These are phyloP conservation scores for Mikania micrantha DNA, from an alignment of 129 eudicot genomes.

Conservation along the genomic window DNA sequence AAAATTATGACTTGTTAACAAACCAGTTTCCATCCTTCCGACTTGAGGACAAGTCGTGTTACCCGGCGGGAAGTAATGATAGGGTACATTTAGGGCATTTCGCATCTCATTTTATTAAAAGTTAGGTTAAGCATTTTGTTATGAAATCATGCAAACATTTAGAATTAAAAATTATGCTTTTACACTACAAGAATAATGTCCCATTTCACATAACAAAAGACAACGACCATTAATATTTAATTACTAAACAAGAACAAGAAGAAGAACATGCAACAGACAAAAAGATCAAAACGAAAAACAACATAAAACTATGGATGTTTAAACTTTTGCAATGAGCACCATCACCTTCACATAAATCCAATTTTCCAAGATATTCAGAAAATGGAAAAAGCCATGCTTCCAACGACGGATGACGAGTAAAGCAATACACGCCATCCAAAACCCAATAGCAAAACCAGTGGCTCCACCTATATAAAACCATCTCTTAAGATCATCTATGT, in stretches of 20 bases:
- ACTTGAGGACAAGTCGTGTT: no score
- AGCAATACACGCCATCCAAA: not conserved
- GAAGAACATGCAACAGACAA: no score
- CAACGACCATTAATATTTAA: not conserved
- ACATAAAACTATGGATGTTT: not conserved
- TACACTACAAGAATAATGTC: not conserved
- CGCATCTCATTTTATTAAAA: no score
- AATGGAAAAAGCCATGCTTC: not conserved
- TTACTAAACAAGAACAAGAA: not conserved
- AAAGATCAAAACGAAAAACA: not conserved
- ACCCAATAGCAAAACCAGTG: not conserved
- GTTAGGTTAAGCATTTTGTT: no score
- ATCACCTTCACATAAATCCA: not conserved
- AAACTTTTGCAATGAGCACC: not conserved
- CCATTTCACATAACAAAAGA: not conserved
- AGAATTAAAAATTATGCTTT: not conserved
- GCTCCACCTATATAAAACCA: slow-evolving; percentile 7
- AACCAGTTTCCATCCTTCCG: no score
- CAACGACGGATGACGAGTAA: not conserved
- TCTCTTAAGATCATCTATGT: not conserved
- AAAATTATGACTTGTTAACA: no score
- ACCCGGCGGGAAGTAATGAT: no score
- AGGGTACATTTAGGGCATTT: no score
- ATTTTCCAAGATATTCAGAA: not conserved
- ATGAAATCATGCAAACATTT: no score